Evolutionary conservation across 106 monocot species (phyloP).

Genomic region (Dioscorea zingiberensis): DNA sequence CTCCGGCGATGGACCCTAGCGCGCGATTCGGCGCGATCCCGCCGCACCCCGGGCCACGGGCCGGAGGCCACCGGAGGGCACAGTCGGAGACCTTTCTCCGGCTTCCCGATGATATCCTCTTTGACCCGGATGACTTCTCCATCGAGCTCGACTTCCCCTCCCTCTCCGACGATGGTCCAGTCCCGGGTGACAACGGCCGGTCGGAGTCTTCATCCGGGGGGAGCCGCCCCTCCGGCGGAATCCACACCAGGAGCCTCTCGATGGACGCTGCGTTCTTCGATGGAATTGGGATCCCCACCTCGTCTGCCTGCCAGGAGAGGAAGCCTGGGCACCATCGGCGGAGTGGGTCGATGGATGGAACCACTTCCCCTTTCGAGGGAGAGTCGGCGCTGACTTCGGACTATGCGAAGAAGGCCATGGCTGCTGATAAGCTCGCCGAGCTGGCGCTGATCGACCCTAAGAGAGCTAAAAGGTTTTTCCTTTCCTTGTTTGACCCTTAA

Average conservation of each 20-base stretch:
- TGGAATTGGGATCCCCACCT: constrained; percentile 32
- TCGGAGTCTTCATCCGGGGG: neutral
- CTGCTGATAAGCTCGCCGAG: constrained; percentile 83
- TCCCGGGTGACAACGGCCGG: constrained; percentile 4
- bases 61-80: constrained; percentile 48
- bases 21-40: constrained; percentile 2
- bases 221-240: constrained; percentile 1
- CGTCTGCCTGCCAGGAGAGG: constrained; percentile 2
- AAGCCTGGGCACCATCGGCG: constrained; percentile 36
- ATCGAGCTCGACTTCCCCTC: constrained; percentile 76
- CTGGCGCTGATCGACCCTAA: constrained; percentile 83
- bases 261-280: constrained; percentile 88
- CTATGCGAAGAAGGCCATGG: constrained; percentile 81
- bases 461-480: constrained; percentile 70
- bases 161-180: constrained; percentile 59
- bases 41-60: constrained; percentile 8
- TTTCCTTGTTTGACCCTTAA: no score
- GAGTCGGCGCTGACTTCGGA: constrained; percentile 51
- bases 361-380: constrained; percentile 48
- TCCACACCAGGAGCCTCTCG: constrained; percentile 60
- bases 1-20: neutral
- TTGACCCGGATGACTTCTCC: constrained; percentile 67
- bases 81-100: constrained; percentile 85
- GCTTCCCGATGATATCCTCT: constrained; percentile 67
- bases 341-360: constrained; percentile 74